Conservation (phyloP, 1,284 basidiomycete genomes). For the Rugosomyces carneus region DNA sequence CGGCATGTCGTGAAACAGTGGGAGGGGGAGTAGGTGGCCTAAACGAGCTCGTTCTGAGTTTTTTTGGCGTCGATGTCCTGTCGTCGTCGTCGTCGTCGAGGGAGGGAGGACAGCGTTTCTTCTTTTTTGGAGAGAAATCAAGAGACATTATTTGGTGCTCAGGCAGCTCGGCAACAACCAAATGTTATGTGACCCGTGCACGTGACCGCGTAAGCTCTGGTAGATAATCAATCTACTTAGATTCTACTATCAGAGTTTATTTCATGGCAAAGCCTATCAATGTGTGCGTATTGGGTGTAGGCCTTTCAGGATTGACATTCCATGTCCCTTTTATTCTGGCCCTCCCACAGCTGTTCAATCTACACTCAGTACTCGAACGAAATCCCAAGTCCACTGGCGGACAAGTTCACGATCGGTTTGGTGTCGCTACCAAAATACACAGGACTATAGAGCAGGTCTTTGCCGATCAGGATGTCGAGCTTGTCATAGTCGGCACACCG, state of each 20-base stretch:
- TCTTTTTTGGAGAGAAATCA: conserved; percentile 57
- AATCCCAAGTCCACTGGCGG: conserved; percentile 55
- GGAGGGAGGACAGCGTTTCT: conserved; percentile 49
- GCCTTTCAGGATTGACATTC: conserved; percentile 71
- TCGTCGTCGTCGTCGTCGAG: conserved; percentile 47
- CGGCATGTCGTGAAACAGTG: conserved; percentile 32
- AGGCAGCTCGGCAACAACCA: too few relatives aligned
- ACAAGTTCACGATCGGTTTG: conserved; percentile 58
- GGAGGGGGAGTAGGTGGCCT: conserved; percentile 55
- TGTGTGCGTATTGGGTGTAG: conserved; percentile 70
- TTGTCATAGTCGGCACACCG: conserved; percentile 72
- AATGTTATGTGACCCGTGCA: neutral
- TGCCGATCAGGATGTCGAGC: conserved; percentile 54
- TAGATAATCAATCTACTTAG: neutral
- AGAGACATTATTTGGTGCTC: too few relatives aligned
- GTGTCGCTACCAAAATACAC: conserved; percentile 51
- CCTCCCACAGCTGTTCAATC: conserved; percentile 65
- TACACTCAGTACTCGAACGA: conserved; percentile 60
- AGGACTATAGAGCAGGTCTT: conserved; percentile 50
- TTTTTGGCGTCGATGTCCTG: conserved; percentile 57
- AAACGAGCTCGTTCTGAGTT: conserved; percentile 37
- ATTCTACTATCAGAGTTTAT: conserved; percentile 1
- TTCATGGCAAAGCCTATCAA: conserved; percentile 48
- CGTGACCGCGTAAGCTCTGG: neutral
- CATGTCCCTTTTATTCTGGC: conserved; percentile 76